phyloP scores from a whole-genome alignment of 2,329 filamentous ascomycete species.

The Mycosphaerella arachidis region DNA sequence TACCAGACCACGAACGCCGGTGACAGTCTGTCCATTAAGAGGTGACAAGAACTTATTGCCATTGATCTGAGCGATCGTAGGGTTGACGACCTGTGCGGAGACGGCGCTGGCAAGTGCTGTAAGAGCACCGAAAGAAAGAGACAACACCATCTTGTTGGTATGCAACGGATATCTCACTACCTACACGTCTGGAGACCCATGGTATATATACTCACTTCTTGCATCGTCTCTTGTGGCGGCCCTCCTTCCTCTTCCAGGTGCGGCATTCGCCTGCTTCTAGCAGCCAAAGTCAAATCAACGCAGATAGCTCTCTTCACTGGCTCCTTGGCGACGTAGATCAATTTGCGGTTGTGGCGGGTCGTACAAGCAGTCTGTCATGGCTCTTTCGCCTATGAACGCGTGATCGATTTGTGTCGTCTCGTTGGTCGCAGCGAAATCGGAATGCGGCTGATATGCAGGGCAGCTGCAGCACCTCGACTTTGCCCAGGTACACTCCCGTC shows the following conservation, averaged over 20 bases:
- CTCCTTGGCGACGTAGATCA: neutral
- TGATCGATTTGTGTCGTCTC: neutral
- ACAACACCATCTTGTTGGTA: neutral
- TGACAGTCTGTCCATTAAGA: conserved; percentile 53
- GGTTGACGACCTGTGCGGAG: conserved; percentile 12
- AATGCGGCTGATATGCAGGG: neutral
- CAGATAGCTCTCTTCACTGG: neutral
- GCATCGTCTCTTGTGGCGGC: neutral
- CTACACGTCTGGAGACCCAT: neutral
- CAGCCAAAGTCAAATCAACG: neutral
- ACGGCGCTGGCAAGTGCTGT: conserved; percentile 4
- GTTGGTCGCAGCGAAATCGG: neutral
- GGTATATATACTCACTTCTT: neutral
- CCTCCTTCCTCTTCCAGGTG: neutral
- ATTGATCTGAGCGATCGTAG: conserved; percentile 52
- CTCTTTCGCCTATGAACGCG: neutral
- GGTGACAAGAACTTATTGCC: conserved; percentile 61
- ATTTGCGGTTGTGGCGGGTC: neutral
- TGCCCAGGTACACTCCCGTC: neutral
- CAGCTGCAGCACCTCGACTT: neutral
- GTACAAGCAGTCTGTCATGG: neutral
- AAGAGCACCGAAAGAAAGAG: conserved; percentile 3
- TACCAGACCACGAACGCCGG: conserved; percentile 58
- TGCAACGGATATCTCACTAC: neutral
- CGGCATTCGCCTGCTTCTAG: neutral